These are phyloP conservation scores for Colletotrichum musae DNA, from an alignment of 2,329 filamentous ascomycete species.

Conservation along the genomic window DNA sequence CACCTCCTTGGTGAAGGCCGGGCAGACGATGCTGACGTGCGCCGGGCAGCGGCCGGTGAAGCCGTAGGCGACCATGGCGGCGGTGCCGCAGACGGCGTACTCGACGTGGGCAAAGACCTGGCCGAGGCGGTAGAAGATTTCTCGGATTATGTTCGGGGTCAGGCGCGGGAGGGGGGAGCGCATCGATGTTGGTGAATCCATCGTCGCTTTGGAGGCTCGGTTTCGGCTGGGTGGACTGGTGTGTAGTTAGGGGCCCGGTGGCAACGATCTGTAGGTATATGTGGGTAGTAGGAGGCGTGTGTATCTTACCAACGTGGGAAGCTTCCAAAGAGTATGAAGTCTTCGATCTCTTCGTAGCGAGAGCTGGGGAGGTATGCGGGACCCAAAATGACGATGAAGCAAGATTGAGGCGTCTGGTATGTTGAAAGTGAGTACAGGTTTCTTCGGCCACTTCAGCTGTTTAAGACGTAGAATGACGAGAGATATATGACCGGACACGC, in stretches of 20 bases:
- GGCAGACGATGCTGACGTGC: conserved; percentile 59
- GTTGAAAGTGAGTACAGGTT: too few relatives aligned
- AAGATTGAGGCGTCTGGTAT: too few relatives aligned
- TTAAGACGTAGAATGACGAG: too few relatives aligned
- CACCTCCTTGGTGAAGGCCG: conserved; percentile 51
- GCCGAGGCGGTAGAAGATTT: conserved; percentile 57
- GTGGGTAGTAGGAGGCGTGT: too few relatives aligned
- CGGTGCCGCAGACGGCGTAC: conserved; percentile 63
- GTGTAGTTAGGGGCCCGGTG: too few relatives aligned
- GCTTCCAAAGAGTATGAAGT: neutral
- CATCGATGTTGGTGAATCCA: neutral
- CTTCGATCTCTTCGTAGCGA: neutral
- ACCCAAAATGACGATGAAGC: too few relatives aligned
- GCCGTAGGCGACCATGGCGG: conserved; percentile 62
- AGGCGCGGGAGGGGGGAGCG: conserved; percentile 41
- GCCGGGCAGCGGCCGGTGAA: conserved; percentile 48
- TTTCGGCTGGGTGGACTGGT: too few relatives aligned
- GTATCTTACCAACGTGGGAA: neutral
- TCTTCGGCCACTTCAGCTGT: too few relatives aligned
- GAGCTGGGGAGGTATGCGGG: neutral
- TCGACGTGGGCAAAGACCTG: conserved; percentile 57
- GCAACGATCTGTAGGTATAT: too few relatives aligned
- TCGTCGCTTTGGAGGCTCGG: neutral
- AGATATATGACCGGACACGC: too few relatives aligned
- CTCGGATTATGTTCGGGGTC: conserved; percentile 48